These are phyloP conservation scores for Colletotrichum cordylinicola DNA, from an alignment of 2,329 filamentous ascomycete genomes.

Conservation along the genomic window DNA sequence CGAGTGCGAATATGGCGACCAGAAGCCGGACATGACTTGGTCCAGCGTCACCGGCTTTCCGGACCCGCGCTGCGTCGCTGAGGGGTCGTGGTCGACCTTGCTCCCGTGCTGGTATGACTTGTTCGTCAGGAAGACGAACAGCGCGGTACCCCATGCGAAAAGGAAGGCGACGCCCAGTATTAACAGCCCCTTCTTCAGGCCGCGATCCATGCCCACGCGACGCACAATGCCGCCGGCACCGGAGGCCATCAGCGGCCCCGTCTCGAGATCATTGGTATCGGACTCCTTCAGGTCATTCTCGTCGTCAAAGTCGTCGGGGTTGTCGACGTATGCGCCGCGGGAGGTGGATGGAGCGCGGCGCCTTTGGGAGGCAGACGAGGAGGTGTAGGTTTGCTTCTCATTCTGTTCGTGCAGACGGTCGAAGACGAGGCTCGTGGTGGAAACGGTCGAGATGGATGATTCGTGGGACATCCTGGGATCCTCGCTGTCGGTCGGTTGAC, in stretches of 20 bases:
- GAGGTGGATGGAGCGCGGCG: conserved; percentile 9
- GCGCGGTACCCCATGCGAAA: conserved; percentile 71
- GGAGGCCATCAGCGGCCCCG: conserved; percentile 56
- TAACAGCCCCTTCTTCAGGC: conserved; percentile 67
- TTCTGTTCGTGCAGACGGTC: conserved; percentile 72
- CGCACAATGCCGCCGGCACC: conserved; percentile 39
- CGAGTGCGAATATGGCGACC: conserved; percentile 66
- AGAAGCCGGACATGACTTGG: conserved; percentile 71
- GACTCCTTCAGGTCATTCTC: conserved; percentile 43
- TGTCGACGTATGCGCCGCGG: conserved; percentile 35
- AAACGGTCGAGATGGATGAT: conserved; percentile 74
- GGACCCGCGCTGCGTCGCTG: conserved; percentile 66
- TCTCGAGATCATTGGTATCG: conserved; percentile 53
- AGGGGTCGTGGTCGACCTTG: conserved; percentile 69
- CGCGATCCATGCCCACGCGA: conserved; percentile 67
- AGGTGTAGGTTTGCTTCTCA: conserved; percentile 35
- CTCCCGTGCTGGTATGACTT: conserved; percentile 72
- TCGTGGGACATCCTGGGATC: conserved; percentile 51
- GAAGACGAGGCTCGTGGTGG: conserved; percentile 83
- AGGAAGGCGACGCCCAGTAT: conserved; percentile 66
- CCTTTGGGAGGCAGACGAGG: conserved; percentile 24
- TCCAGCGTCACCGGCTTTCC: conserved; percentile 78
- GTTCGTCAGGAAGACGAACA: conserved; percentile 69
- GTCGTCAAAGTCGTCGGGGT: conserved; percentile 46
- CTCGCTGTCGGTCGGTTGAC: neutral